Percentiles rank a stretch among this genome's conserved stretches.
phyloP scores from a whole-genome alignment of 2,329 filamentous ascomycete species.

The Claviceps citrina region DNA sequence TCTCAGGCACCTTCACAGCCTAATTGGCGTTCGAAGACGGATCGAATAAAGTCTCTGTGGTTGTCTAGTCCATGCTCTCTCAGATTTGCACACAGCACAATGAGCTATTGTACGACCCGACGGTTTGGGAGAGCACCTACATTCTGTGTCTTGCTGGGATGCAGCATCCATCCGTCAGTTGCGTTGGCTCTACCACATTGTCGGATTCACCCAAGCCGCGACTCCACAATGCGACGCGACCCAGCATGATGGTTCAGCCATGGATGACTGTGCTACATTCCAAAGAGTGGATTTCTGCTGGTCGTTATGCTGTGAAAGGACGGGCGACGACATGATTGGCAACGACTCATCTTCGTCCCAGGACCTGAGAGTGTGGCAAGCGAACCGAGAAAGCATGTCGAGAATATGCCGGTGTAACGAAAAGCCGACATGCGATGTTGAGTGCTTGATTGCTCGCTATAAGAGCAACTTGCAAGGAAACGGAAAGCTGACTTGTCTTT shows the following conservation, averaged over 20 bases:
- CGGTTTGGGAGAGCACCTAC: background rate
- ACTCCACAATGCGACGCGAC: constrained; percentile 2
- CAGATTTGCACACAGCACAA: too few relatives aligned
- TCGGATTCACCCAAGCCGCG: background rate
- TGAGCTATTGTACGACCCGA: background rate
- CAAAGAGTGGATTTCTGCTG: background rate
- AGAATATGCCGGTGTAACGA: background rate
- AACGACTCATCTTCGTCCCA: background rate
- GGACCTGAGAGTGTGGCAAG: background rate
- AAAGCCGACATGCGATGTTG: background rate
- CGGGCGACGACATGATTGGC: background rate
- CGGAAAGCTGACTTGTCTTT: background rate
- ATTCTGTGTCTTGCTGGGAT: background rate
- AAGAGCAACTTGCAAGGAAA: background rate
- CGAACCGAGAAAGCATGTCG: background rate
- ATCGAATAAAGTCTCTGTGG: background rate
- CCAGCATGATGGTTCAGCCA: constrained; percentile 1
- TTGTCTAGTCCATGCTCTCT: too few relatives aligned
- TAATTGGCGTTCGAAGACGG: background rate
- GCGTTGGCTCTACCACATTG: background rate
- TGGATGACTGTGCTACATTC: background rate
- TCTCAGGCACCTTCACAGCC: background rate
- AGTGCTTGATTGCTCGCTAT: background rate
- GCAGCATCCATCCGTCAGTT: background rate
- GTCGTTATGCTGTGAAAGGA: background rate